Evolutionary conservation across 345 rosid species (phyloP), one percentile per base, ranked within the genome.

Genomic region (Abelmoschus esculentus): DNA sequence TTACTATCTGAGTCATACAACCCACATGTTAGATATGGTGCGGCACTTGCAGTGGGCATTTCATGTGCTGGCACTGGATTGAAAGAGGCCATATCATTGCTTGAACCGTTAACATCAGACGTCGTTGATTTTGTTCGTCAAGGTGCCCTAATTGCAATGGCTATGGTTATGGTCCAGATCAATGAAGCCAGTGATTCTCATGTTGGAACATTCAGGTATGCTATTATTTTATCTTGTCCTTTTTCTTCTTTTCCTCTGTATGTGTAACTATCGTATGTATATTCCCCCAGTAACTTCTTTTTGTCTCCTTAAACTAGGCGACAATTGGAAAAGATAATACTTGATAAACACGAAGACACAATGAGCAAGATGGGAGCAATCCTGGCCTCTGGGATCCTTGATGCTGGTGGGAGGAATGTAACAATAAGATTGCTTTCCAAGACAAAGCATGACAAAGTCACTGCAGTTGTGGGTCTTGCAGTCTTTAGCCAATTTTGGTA

Each of bases 361-460:
- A 96, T 92, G 98, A 96, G 99, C 87, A 96, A 96, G 85, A 96
- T 96, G 99, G 99, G 99, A 62, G 99, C 99, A 7, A 92, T 96
- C 75, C 77, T 96, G 80, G 98, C 99, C 44, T 89, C 95, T 63
- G 99, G 99, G 66, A 92, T 96, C 70, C 95, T 96, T 64, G 98
- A 92, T 82, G 99, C 98, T 28, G 99, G 99, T 74, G 99, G 99
- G 31, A 89, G 99, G 86, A 96, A 96, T 64, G 97, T 96, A 70
- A 96, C 97, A 0, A 90, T 92, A 73, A 85, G 89, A 80, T 67
- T 96, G 73, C 97, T 92, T 70, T 96, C 99, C 12, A 96, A 96
- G 91, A 85, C 97, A 29, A 96, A 89, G 71, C 99, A 96, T 17
- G 97, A 96, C 75, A 92, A 92, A 86, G 79, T 92, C 70, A 96